These are phyloP conservation scores for Polytrichum formosum DNA, from an alignment of 225 moss, liverwort and hornwort species.

Conservation along the genomic window DNA sequence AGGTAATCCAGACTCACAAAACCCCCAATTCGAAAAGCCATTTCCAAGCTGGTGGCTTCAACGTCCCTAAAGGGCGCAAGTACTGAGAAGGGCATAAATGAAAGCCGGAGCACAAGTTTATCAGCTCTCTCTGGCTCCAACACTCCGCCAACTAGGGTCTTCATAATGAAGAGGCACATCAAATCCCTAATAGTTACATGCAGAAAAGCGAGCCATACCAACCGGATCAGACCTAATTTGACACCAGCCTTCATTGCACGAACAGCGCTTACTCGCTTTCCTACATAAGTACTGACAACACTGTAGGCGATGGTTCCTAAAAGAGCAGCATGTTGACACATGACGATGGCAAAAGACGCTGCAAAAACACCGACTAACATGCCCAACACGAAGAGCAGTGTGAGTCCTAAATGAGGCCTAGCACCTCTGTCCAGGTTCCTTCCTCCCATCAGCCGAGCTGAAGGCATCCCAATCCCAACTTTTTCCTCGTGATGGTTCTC, in stretches of 20 bases:
- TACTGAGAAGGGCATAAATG: constrained; percentile 56
- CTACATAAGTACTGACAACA: constrained; percentile 44
- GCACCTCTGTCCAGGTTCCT: constrained; percentile 46
- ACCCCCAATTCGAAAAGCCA: constrained; percentile 48
- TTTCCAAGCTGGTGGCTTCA: constrained; percentile 33
- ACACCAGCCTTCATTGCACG: constrained; percentile 48
- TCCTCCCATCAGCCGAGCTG: constrained; percentile 52
- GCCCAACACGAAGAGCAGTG: constrained; percentile 51
- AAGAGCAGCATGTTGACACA: constrained; percentile 58
- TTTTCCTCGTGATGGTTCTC: constrained; percentile 40
- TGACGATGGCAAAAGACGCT: constrained; percentile 46
- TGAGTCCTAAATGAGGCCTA: constrained; percentile 44
- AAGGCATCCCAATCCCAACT: constrained; percentile 41
- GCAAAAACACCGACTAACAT: constrained; percentile 39
- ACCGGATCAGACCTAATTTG: constrained; percentile 43
- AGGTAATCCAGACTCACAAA: constrained; percentile 44
- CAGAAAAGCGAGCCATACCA: constrained; percentile 54
- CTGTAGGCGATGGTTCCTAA: constrained; percentile 56
- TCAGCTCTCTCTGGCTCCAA: constrained; percentile 42
- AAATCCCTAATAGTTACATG: constrained; percentile 48
- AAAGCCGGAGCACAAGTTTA: constrained; percentile 47
- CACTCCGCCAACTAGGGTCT: constrained; percentile 45
- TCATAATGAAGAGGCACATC: constrained; percentile 47
- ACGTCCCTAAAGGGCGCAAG: constrained; percentile 55
- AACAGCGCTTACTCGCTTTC: constrained; percentile 47